Conservation (phyloP, 1,284 basidiomycete species). For the Ustanciosporium gigantosporum region DNA sequence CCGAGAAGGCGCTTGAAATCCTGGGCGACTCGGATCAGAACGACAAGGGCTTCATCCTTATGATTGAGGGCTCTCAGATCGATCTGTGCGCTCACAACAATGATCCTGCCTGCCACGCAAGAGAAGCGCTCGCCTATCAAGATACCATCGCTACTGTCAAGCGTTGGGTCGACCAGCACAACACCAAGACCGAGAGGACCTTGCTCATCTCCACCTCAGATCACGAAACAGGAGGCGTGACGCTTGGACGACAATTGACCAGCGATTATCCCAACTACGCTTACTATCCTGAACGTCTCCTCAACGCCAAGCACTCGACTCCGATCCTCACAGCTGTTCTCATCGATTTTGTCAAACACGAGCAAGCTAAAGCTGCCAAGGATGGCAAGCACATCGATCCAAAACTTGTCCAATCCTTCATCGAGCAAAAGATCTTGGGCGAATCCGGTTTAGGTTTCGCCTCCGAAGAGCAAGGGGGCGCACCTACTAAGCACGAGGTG, state of each 20-base stretch:
- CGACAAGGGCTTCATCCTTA: slow-evolving; percentile 52
- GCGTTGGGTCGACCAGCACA: slow-evolving; percentile 54
- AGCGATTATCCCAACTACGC: slow-evolving; percentile 56
- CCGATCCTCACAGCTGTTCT: slow-evolving; percentile 48
- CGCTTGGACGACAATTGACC: slow-evolving; percentile 60
- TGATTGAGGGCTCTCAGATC: slow-evolving; percentile 58
- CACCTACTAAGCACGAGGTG: slow-evolving; percentile 48
- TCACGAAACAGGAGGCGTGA: slow-evolving; percentile 63
- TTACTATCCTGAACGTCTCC: slow-evolving; percentile 61
- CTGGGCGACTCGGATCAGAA: slow-evolving; percentile 10
- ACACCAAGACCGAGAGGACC: slow-evolving; percentile 50
- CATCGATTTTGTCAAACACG: slow-evolving; percentile 32
- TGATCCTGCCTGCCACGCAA: slow-evolving; percentile 48
- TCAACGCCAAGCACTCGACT: slow-evolving; percentile 59
- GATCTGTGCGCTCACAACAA: slow-evolving; percentile 57
- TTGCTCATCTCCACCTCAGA: slow-evolving; percentile 61
- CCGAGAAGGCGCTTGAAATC: slow-evolving; percentile 33
- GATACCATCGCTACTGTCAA: slow-evolving; percentile 57
- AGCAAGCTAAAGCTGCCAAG: background rate
- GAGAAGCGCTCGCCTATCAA: slow-evolving; percentile 62
- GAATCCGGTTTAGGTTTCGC: slow-evolving; percentile 19
- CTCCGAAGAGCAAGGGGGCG: slow-evolving; percentile 12
- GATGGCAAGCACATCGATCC: slow-evolving; percentile 3
- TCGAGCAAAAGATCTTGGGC: slow-evolving; percentile 34
- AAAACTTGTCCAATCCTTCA: slow-evolving; percentile 23